Base-by-base conservation (phyloP, 140 eudicot species). In the Ambrosia hybrid region DNA sequence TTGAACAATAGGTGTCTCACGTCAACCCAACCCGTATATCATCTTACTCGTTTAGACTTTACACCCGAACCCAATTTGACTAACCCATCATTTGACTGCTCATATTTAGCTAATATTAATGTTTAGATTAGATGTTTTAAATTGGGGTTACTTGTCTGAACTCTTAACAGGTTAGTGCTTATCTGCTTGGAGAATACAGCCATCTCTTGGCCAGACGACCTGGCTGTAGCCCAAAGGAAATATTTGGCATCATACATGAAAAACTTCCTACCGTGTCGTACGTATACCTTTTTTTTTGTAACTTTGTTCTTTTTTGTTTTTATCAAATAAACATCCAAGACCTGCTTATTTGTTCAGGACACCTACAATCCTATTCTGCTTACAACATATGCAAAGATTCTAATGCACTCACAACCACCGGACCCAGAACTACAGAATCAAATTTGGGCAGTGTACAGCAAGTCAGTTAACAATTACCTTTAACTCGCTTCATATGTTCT, bases 241-340 rank as follows among this genome's bases (percentile, higher is more conserved):
- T 94, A 48, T 94, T 94, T 80, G 61, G 62, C 78, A 70, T 94
- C 71, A 88, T 94, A 65, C 94, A 94, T 41, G 99, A 94, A 82
- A 94, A 94, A 82, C 97, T 94, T 71, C 97, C 99, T 36, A 90
- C 97, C 57, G 95, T 94, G 37, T 86, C 96, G 99, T 94, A 91
- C 67, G 99, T 59, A 58, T 73, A 71, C 34, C 68, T 57, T 46
- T 67, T 13, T 45, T 37, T 63, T 38, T n/a, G 13, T 62, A 66
- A 12, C 17, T 78, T 7, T 52, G 13, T 71, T 60, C 36, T 60
- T 39, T 80, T 37, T 45, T 21, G 30, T 21, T 21, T 21, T 21
- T 21, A 55, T 69, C 49, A 49, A 57, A 1, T 36, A 66, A 51
- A 34, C 59, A 65, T 38, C 51, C 64, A 78, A 48, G 65, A 26